These are phyloP conservation scores for Termitomyces sp. DNA, from an alignment of 768 basidiomycete genomes.

Conservation along the genomic window DNA sequence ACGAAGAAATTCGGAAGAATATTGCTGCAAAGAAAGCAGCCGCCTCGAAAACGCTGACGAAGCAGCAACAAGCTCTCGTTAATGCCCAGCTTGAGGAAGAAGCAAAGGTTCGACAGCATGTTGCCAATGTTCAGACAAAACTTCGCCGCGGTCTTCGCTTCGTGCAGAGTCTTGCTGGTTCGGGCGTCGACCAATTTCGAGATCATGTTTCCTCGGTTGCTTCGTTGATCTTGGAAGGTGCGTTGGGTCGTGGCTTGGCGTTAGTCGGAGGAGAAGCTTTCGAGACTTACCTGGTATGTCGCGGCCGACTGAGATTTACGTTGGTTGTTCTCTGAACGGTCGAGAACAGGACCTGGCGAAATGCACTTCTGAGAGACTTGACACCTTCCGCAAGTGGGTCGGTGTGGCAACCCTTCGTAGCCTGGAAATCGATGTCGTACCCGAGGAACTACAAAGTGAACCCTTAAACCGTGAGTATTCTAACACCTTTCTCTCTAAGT, in stretches of 20 bases:
- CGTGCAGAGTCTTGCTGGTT: slow-evolving; percentile 56
- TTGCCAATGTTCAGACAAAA: slow-evolving; percentile 46
- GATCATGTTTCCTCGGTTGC: slow-evolving; percentile 54
- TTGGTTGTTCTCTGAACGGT: not conserved
- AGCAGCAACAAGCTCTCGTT: slow-evolving; percentile 81
- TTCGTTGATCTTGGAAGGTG: slow-evolving; percentile 58
- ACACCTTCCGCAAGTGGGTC: slow-evolving; percentile 62
- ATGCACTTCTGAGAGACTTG: slow-evolving; percentile 72
- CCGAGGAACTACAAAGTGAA: slow-evolving; percentile 70
- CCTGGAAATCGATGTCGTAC: slow-evolving; percentile 58
- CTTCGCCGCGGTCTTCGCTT: slow-evolving; percentile 67
- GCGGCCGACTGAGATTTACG: not conserved
- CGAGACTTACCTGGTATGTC: slow-evolving; percentile 72
- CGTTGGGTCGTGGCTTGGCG: slow-evolving; percentile 51
- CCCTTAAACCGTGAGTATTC: slow-evolving; percentile 50
- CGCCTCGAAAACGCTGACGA: slow-evolving; percentile 53
- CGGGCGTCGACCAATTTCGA: slow-evolving; percentile 46
- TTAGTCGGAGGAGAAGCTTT: slow-evolving; percentile 65
- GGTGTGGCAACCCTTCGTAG: slow-evolving; percentile 82
- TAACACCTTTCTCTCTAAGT: not conserved
- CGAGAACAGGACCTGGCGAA: slow-evolving; percentile 54
- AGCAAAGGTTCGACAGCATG: slow-evolving; percentile 53
- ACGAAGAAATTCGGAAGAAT: slow-evolving; percentile 84
- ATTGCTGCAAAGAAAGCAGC: slow-evolving; percentile 76
- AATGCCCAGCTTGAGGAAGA: slow-evolving; percentile 84